phyloP scores from a whole-genome alignment of 2,329 filamentous ascomycete genomes.

The Diaporthe vexans region DNA sequence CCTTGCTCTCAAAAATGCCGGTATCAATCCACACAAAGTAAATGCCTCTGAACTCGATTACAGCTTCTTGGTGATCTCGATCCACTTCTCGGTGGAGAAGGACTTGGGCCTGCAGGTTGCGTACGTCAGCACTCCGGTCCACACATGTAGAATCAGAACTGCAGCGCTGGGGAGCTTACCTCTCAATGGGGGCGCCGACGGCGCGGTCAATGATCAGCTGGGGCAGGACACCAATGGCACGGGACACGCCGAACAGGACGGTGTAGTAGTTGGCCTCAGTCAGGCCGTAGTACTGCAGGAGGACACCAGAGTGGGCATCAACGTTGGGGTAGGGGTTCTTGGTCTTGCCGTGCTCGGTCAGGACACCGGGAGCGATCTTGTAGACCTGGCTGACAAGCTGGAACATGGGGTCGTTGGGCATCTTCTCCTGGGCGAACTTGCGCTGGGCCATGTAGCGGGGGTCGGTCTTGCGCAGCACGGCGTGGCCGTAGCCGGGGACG shows the following conservation, averaged over 20 bases:
- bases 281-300: conserved; percentile 99
- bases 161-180: conserved; percentile 55
- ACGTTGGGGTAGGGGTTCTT: conserved; percentile 99
- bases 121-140: conserved; percentile 34
- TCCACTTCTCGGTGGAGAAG: conserved; percentile 97
- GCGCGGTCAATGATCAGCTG: conserved; percentile 99
- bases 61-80: conserved; percentile 92
- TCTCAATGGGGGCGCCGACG: conserved; percentile 95
- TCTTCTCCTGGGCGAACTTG: conserved; percentile 92
- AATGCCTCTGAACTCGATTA: conserved; percentile 63
- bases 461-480: conserved; percentile 99
- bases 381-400: conserved; percentile 99
- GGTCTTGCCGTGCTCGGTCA: conserved; percentile 99
- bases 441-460: conserved; percentile 99
- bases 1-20: conserved; percentile 27
- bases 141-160: background rate
- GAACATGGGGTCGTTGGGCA: conserved; percentile 99
- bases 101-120: conserved; percentile 78
- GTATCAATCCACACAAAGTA: conserved; percentile 19
- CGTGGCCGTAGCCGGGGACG: conserved; percentile 98
- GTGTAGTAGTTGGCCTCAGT: conserved; percentile 99
- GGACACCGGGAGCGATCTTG: conserved; percentile 98
- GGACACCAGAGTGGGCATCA: conserved; percentile 98
- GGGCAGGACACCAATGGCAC: conserved; percentile 97
- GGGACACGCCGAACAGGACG: conserved; percentile 98